phyloP scores from a whole-genome alignment of 2,329 filamentous ascomycete genomes.

The Penicillium sp. region DNA sequence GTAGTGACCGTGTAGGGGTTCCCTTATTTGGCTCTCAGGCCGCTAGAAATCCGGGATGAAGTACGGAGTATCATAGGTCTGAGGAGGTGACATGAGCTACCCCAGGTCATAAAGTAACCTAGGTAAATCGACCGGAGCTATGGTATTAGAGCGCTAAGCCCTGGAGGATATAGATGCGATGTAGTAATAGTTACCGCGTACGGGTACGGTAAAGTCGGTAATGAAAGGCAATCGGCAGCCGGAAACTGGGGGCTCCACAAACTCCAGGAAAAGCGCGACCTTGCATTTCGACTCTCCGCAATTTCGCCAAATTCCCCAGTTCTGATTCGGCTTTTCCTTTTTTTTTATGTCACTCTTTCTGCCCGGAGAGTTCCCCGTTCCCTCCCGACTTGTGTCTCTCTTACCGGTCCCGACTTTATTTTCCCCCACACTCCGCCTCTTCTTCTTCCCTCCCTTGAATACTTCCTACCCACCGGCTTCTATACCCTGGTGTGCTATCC shows the following conservation, averaged over 20 bases:
- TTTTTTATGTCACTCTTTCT: slow-evolving; percentile 8
- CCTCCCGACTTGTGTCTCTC: slow-evolving; percentile 19
- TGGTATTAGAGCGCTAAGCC: neutral
- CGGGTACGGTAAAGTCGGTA: neutral
- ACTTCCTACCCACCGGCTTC: slow-evolving; percentile 8
- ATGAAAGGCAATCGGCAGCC: slow-evolving; percentile 10
- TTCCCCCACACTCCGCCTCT: slow-evolving; percentile 39
- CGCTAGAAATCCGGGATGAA: neutral
- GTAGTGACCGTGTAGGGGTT: neutral
- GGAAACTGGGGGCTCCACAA: slow-evolving; percentile 22
- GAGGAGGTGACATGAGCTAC: no score
- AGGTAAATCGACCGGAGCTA: neutral
- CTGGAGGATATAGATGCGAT: neutral
- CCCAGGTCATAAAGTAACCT: neutral
- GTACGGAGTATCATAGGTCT: neutral
- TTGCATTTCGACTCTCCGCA: slow-evolving; percentile 30
- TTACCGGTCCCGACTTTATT: slow-evolving; percentile 31
- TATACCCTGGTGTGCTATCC: neutral
- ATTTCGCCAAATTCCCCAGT: slow-evolving; percentile 20
- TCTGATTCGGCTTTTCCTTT: slow-evolving; percentile 19
- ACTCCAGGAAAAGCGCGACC: slow-evolving; percentile 25
- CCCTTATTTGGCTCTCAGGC: neutral
- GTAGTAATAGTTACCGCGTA: neutral
- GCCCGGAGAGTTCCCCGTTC: slow-evolving; percentile 21
- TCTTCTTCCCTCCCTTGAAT: slow-evolving; percentile 14